These are phyloP conservation scores for Sporothrix euskadiensis DNA, from an alignment of 2,329 filamentous ascomycete species.

Conservation along the genomic window DNA sequence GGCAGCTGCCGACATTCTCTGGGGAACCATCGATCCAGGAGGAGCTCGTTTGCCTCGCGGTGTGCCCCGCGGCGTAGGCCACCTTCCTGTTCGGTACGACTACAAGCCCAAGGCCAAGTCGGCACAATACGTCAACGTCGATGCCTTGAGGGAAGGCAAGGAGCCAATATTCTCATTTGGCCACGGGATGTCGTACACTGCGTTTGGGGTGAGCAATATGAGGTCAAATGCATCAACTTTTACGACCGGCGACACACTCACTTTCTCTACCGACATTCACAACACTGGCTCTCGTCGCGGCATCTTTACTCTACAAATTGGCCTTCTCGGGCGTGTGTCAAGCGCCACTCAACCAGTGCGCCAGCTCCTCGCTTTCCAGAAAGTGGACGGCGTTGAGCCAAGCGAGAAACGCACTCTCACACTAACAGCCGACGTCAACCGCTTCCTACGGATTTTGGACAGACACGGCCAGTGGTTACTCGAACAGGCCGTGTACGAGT, in stretches of 20 bases:
- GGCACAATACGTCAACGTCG: slow-evolving; percentile 12
- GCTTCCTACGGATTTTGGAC: slow-evolving; percentile 10
- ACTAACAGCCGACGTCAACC: slow-evolving; percentile 2
- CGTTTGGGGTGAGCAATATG: not conserved
- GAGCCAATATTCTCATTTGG: not conserved
- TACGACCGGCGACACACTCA: not conserved
- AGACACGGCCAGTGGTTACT: not conserved
- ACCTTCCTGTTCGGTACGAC: slow-evolving; percentile 19
- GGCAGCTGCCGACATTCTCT: not conserved
- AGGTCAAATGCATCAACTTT: not conserved
- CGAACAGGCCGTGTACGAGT: not conserved
- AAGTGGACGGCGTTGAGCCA: not conserved
- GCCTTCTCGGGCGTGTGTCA: not conserved
- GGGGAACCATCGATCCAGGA: not conserved
- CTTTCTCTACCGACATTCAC: not conserved
- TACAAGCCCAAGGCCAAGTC: slow-evolving; percentile 15
- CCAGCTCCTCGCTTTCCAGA: slow-evolving; percentile 15
- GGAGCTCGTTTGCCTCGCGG: slow-evolving; percentile 6
- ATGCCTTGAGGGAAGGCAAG: not conserved
- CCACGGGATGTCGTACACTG: slow-evolving; percentile 7
- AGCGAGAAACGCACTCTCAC: not conserved
- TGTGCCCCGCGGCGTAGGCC: slow-evolving; percentile 13
- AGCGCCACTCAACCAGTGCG: slow-evolving; percentile 7
- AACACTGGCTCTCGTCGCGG: not conserved
- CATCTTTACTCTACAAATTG: slow-evolving; percentile 17